Evolutionary conservation across 768 basidiomycete genomes (phyloP), one percentile per base, ranked within the genome.

Genomic region (Suillus bovinus): DNA sequence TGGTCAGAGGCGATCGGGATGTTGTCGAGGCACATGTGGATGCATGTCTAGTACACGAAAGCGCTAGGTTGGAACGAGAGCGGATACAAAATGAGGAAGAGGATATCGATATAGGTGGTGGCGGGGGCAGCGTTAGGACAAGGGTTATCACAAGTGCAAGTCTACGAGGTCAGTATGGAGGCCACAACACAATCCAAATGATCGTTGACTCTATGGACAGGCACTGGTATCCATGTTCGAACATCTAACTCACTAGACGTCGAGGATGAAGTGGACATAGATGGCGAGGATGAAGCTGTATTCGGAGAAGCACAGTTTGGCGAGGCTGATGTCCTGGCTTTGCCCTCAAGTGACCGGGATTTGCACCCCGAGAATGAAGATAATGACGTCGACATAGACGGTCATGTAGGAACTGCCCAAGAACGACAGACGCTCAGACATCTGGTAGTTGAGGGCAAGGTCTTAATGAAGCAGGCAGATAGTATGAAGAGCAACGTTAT

Each of bases 11-110:
- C 1, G 91, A 91, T 67, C 78, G 81, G 49, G 91, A 91, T 63
- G 86, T 91, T 10, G 69, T 91, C 3, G 86, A 90, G 67, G 90
- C 90, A 17, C 92, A 94, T 74, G 83, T 94, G n/a, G 89, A 94
- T 67, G 80, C 89, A 8, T 94, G 92, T 70, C 72, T 94, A 47
- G 85, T 84, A 5, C 78, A 90, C 67, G 84, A 86, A 67, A 78
- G 66, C 54, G 62, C 70, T 58, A 75, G 80, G 57, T 73, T 76
- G 49, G 76, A 75, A 52, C 74, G 77, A 55, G 72, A 77, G 42
- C 69, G 70, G 39, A 65, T 69, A 44, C 72, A 67, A 29, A 71
- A 77, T 20, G 69, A 69, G 3, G 72, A 77, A 27, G 74, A 72
- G 17, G 73, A 76, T 16, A 61, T 74, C 9, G 77, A 77, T 13